These are phyloP conservation scores for Begonia peltatifolia DNA, from an alignment of 306 rosid genomes.

Conservation along the genomic window DNA sequence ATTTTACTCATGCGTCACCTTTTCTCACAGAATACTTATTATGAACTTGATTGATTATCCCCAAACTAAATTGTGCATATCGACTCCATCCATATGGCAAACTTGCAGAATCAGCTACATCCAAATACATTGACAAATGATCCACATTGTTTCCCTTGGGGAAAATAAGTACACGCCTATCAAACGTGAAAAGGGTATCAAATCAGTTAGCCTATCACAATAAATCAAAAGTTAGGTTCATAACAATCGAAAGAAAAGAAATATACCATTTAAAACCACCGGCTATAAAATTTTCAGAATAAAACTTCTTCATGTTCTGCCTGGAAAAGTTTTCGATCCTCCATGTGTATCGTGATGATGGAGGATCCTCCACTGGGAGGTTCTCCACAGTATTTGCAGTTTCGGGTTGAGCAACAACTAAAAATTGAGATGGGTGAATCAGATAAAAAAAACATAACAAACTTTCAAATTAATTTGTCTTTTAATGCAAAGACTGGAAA, in stretches of 20 bases:
- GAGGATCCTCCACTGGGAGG: slow-evolving; percentile 71
- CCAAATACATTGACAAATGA: slow-evolving; percentile 77
- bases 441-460: slow-evolving; percentile 1
- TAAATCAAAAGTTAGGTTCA: too few relatives aligned
- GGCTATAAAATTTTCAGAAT: slow-evolving; percentile 58
- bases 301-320: slow-evolving; percentile 54
- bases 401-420: slow-evolving; percentile 64
- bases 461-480: not conserved
- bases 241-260: not conserved
- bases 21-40: slow-evolving; percentile 60
- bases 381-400: slow-evolving; percentile 49
- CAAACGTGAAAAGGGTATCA: not conserved
- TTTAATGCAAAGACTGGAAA: not conserved
- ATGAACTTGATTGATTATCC: slow-evolving; percentile 51
- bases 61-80: slow-evolving; percentile 81
- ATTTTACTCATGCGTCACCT: slow-evolving; percentile 23
- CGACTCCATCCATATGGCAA: slow-evolving; percentile 92
- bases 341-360: slow-evolving; percentile 69
- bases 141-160: slow-evolving; percentile 93
- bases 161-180: slow-evolving; percentile 79
- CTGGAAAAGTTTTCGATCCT: slow-evolving; percentile 64
- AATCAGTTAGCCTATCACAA: too few relatives aligned
- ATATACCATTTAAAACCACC: slow-evolving; percentile 80
- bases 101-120: slow-evolving; percentile 62
- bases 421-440: slow-evolving; percentile 9